phyloP scores from a whole-genome alignment of 1,139 yeast genomes.

The Yamadazyma songkhlaensis region DNA sequence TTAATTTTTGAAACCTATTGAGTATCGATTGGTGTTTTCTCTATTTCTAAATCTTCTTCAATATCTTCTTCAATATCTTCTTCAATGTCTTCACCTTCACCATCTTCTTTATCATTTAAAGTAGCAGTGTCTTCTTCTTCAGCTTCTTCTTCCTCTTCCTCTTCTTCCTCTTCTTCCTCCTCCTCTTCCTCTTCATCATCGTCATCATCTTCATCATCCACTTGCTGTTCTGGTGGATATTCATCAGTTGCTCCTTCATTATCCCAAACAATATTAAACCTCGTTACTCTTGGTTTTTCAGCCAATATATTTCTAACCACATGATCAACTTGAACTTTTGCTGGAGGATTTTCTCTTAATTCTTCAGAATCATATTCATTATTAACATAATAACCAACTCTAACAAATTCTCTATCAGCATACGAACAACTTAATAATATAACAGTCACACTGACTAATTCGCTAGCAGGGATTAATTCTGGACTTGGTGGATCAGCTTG shows the following conservation, averaged over 20 bases:
- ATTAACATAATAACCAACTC: constrained; percentile 96
- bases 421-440: constrained; percentile 89
- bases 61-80: constrained; percentile 7
- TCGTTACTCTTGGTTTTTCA: constrained; percentile 95
- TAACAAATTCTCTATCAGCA: constrained; percentile 88
- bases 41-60: constrained; percentile 8
- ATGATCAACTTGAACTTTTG: constrained; percentile 89
- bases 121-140: constrained; percentile 28
- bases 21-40: constrained; percentile 11
- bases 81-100: constrained; percentile 5
- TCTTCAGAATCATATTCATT: constrained; percentile 95
- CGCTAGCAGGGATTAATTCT: constrained; percentile 92
- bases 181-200: constrained; percentile 57
- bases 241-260: constrained; percentile 63
- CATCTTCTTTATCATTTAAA: constrained; percentile 10
- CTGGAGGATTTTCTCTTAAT: constrained; percentile 89
- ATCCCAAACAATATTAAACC: constrained; percentile 96
- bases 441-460: constrained; percentile 91
- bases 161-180: constrained; percentile 55
- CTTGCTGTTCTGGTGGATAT: constrained; percentile 60
- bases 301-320: constrained; percentile 93
- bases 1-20: too few relatives aligned
- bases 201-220: constrained; percentile 51
- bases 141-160: constrained; percentile 44
- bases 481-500: constrained; percentile 97